Percentiles rank a stretch among this genome's conserved stretches.
Conservation (phyloP, 306 rosid genomes). For the Sicyos edulis region DNA sequence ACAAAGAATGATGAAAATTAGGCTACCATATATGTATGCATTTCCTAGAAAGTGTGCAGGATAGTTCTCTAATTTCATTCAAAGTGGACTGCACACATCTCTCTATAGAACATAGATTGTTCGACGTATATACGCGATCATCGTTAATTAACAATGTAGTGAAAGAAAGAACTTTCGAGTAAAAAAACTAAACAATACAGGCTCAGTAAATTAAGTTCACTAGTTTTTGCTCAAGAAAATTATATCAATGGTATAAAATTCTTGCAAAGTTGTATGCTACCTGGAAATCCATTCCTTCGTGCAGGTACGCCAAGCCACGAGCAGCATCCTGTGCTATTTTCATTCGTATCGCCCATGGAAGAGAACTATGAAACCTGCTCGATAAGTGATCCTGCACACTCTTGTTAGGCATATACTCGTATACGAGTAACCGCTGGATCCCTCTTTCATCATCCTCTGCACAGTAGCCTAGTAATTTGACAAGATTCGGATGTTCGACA, state of each 20-base stretch:
- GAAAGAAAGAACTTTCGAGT: background rate
- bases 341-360: conserved; percentile 47
- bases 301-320: conserved; percentile 53
- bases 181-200: background rate
- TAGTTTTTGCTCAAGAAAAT: background rate
- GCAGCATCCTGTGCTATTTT: conserved; percentile 62
- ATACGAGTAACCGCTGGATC: conserved; percentile 46
- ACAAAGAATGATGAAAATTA: background rate
- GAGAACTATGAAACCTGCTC: conserved; percentile 37
- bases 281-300: conserved; percentile 38
- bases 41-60: too few relatives aligned
- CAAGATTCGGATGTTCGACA: conserved; percentile 49
- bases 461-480: conserved; percentile 49
- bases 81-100: too few relatives aligned
- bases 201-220: background rate
- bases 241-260: background rate
- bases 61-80: too few relatives aligned
- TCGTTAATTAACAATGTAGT: background rate
- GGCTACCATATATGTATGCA: background rate
- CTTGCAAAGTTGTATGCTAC: too few relatives aligned
- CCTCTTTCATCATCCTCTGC: conserved; percentile 66
- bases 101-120: background rate
- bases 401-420: conserved; percentile 55
- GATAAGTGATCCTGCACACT: conserved; percentile 56
- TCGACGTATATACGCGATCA: background rate